A percentile compares a stretch with the other conserved stretches of the same genome.
Conservation (phyloP, 164 flowering plant species). For the Nelumbo lutea region DNA sequence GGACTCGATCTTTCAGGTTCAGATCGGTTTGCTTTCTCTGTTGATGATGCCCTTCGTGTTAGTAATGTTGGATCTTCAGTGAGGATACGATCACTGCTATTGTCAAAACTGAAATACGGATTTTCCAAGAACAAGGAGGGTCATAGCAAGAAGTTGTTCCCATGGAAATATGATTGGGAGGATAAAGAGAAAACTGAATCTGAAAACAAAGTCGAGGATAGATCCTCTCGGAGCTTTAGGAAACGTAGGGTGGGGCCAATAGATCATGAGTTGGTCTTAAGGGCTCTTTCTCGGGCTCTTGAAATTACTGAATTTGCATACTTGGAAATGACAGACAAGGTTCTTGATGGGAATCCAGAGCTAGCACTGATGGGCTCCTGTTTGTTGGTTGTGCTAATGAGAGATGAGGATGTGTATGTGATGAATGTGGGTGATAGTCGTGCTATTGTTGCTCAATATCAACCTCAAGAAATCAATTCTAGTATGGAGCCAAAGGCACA, state of each 20-base stretch:
- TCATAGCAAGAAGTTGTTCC: constrained; percentile 46
- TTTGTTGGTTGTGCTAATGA: constrained; percentile 85
- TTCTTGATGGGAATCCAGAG: constrained; percentile 83
- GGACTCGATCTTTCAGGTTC: constrained; percentile 96
- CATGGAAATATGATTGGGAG: constrained; percentile 71
- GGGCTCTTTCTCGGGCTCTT: constrained; percentile 78
- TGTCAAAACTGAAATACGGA: constrained; percentile 78
- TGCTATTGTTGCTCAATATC: constrained; percentile 85
- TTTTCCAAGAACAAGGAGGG: constrained; percentile 56
- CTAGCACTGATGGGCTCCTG: constrained; percentile 98
- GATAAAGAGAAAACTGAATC: constrained; percentile 54
- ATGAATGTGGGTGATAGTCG: constrained; percentile 99
- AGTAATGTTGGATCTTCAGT: constrained; percentile 58
- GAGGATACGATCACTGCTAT: constrained; percentile 54
- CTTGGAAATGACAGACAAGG: constrained; percentile 86
- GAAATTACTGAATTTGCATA: constrained; percentile 75
- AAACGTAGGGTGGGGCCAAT: constrained; percentile 69
- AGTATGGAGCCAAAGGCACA: constrained; percentile 17
- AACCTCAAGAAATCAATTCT: constrained; percentile 36
- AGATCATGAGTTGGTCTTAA: constrained; percentile 75
- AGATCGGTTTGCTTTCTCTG: constrained; percentile 83
- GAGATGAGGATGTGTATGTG: constrained; percentile 96
- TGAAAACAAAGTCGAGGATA: constrained; percentile 45
- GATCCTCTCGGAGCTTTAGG: constrained; percentile 28
- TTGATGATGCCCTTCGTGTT: constrained; percentile 68